Percentiles rank a stretch among this genome's conserved stretches.
These are phyloP conservation scores for Arthrinium puccinioides DNA, from an alignment of 2,329 filamentous ascomycete genomes.

Conservation along the genomic window DNA sequence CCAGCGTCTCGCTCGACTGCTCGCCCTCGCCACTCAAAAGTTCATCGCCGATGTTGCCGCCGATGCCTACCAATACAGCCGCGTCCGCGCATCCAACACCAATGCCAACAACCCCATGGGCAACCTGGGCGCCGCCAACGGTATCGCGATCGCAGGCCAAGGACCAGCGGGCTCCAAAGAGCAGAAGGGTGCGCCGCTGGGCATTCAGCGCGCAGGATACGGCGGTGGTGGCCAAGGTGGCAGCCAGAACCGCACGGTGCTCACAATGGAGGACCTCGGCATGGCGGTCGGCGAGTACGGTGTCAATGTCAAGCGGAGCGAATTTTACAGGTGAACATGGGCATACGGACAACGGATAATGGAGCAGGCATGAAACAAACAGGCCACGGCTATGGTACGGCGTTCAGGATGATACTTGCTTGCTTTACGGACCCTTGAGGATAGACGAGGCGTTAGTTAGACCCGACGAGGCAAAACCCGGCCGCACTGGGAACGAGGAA, in stretches of 20 bases:
- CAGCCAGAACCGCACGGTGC: slow-evolving; percentile 82
- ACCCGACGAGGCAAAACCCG: too few species aligned
- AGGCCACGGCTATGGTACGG: too few species aligned
- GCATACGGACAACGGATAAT: too few species aligned
- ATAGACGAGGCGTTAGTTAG: too few species aligned
- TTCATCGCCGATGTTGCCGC: slow-evolving; percentile 97
- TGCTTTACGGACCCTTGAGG: too few species aligned
- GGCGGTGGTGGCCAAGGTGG: slow-evolving; percentile 86
- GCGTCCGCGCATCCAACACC: slow-evolving; percentile 84
- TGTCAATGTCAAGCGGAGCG: slow-evolving; percentile 92
- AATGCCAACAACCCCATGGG: slow-evolving; percentile 90
- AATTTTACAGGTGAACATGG: slow-evolving; percentile 84
- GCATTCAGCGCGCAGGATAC: slow-evolving; percentile 70
- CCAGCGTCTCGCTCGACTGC: slow-evolving; percentile 80
- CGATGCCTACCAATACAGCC: slow-evolving; percentile 95
- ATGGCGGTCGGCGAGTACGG: slow-evolving; percentile 98
- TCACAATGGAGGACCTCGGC: slow-evolving; percentile 97
- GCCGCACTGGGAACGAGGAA: too few species aligned
- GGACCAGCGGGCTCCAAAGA: slow-evolving; percentile 49
- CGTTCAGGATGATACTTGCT: too few species aligned
- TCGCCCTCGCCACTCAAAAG: slow-evolving; percentile 96
- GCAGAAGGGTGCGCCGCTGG: slow-evolving; percentile 54
- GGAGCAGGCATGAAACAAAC: too few species aligned
- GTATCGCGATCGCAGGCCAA: slow-evolving; percentile 59
- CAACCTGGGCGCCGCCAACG: slow-evolving; percentile 68